Base-by-base conservation (phyloP, 192 early-diverging fungal species). In the Diversispora epigaea region DNA sequence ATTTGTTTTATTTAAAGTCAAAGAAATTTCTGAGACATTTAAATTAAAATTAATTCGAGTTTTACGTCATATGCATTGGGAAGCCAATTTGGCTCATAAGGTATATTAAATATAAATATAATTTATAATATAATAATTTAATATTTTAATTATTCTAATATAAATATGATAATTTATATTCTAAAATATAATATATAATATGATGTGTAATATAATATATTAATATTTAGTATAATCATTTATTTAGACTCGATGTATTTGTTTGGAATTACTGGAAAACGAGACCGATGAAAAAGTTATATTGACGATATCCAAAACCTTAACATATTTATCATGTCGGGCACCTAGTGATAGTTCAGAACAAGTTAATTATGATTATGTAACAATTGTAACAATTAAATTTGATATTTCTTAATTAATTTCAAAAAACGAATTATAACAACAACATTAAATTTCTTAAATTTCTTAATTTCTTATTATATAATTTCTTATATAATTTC, bases 61-160 rank as follows among this genome's bases (percentile, higher is more conserved):
- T 14, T 71, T 71, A 21, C 40, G 69, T 8, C 69, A 71, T 14
- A 71, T 71, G 69, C 69, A 71, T 58, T 57, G 69, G 69, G 55
- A 71, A 50, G 40, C 41, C 2, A 57, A 56, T 56, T 43, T 71
- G 10, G 69, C 69, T 71, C 50, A 41, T 56, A 71, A 71, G 6
- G 67, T 46, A 21, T 43, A n/a, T 45, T 12, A 44, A 46, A 45
- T 46, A n/a, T 67, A 10, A 45, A 11, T 7, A 12, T 46, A 4
- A n/a, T n/a, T n/a, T n/a, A n/a, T n/a, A n/a, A n/a, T n/a, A n/a
- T n/a, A n/a, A n/a, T n/a, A n/a, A n/a, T n/a, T n/a, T n/a, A n/a
- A n/a, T n/a, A n/a, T n/a, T n/a, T n/a, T n/a, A n/a, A n/a, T n/a
- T n/a, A n/a, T n/a, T n/a, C n/a, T n/a, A 46, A 45, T 46, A n/a